A percentile compares a stretch with the other conserved stretches of the same genome.
These are phyloP conservation scores for Aspergillus sp. DNA, from an alignment of 2,329 filamentous ascomycete species.

Conservation along the genomic window DNA sequence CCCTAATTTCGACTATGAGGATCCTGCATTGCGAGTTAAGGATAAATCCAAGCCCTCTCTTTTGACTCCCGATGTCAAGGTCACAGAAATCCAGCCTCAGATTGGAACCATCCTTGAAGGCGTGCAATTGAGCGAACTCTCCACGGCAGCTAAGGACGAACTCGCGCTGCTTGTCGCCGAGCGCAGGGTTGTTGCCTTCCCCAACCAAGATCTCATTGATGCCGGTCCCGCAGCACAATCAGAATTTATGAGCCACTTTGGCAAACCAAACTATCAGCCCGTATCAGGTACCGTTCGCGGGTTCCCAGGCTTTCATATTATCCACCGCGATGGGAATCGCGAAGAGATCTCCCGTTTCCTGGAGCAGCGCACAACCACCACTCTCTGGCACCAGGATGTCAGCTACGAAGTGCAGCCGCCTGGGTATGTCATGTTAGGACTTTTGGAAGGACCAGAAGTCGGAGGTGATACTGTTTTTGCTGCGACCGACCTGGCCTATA, in stretches of 20 bases:
- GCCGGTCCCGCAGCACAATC: constrained; percentile 44
- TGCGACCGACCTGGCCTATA: constrained; percentile 47
- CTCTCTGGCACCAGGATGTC: constrained; percentile 51
- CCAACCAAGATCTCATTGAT: constrained; percentile 52
- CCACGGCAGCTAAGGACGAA: constrained; percentile 50
- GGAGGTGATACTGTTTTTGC: constrained; percentile 51
- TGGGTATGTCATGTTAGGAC: constrained; percentile 49
- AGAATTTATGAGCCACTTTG: constrained; percentile 47
- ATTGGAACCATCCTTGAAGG: constrained; percentile 44
- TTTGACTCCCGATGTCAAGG: constrained; percentile 28
- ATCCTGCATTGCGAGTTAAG: constrained; percentile 48
- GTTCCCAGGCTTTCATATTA: constrained; percentile 48
- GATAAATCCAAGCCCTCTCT: constrained; percentile 41
- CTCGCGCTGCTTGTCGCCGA: constrained; percentile 67
- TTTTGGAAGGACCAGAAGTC: constrained; percentile 51
- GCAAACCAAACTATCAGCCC: constrained; percentile 47
- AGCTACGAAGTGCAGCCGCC: constrained; percentile 51
- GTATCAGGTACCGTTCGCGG: constrained; percentile 43
- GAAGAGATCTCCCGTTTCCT: constrained; percentile 46
- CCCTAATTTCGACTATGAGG: constrained; percentile 44
- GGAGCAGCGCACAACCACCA: constrained; percentile 46
- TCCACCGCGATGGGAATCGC: constrained; percentile 46
- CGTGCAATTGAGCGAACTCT: constrained; percentile 50
- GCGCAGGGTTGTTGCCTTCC: constrained; percentile 56
- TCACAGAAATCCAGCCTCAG: constrained; percentile 43